Base-by-base conservation (phyloP, 2,329 filamentous ascomycete genomes). In the Ophiosphaerella korrae region DNA sequence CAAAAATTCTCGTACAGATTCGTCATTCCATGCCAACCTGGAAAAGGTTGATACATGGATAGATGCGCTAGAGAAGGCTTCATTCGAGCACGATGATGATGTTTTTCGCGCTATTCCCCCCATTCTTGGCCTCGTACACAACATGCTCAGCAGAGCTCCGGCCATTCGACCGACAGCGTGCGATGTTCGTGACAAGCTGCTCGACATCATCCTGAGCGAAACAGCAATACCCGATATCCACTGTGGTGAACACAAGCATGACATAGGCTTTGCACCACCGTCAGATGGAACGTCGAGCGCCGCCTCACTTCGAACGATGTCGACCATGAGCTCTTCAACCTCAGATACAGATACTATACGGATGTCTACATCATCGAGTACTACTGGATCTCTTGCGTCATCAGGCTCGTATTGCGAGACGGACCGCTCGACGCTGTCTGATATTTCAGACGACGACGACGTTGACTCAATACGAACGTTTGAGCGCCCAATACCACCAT, bases 21-120 rank as follows among this genome's bases (percentile, higher is more conserved):
- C 86, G 0, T 89, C 86, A 0, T 92, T 89, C 70, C 88, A 91
- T 71, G 82, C 83, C 57, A 89, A 90, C 60, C 76, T 88, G 1
- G 80, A 83, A 13, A 87, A 88, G 68, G 80, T 90, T 2, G 83
- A 88, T 55, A 78, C 78, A 12, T 92, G 88, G 88, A 87, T 89
- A 76, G 75, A 76, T 1, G 73, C 73, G 2, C 74, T 90, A 4
- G 82, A 83, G 29, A 83, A 83, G 50, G 83, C 87, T n/a, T 84
- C 83, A 5, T 71, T 60, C 51, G 66, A 66, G 29, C 59, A 70
- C 32, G 66, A 74, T 5, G 71, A 75, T 14, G 65, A 69, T 24
- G 63, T 55, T n/a, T 77, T 71, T 34, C 69, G 72, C 5, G 74
- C 72, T 11, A 56, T 80, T 2, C 75, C 75, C 3, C 68, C 71